Evolutionary conservation across 2,329 filamentous ascomycete genomes (phyloP).

Genomic region (Diaporthe sp.): DNA sequence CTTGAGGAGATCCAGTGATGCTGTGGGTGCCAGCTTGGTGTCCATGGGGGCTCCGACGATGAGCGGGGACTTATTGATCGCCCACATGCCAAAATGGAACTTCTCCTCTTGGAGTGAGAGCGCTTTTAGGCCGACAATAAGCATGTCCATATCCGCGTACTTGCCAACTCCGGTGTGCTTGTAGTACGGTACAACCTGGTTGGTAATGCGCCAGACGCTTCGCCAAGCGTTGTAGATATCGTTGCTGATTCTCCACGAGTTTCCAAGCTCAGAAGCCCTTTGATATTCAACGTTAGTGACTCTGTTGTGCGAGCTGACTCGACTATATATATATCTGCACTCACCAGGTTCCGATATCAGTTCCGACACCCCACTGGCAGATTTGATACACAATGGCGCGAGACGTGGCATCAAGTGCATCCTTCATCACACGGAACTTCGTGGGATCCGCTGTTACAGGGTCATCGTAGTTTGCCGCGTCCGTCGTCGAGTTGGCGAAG

Average conservation of each 20-base stretch:
- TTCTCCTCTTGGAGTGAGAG: slow-evolving; percentile 58
- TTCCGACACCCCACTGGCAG: slow-evolving; percentile 64
- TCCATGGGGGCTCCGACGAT: slow-evolving; percentile 58
- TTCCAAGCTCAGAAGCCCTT: slow-evolving; percentile 55
- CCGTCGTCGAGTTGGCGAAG: slow-evolving; percentile 53
- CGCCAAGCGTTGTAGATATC: slow-evolving; percentile 64
- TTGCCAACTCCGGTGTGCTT: slow-evolving; percentile 56
- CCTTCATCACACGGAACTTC: slow-evolving; percentile 59
- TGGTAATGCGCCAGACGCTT: slow-evolving; percentile 61
- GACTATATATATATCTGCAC: too few species aligned
- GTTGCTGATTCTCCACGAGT: slow-evolving; percentile 63
- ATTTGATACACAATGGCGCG: slow-evolving; percentile 59
- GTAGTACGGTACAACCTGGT: slow-evolving; percentile 60
- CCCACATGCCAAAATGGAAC: slow-evolving; percentile 64
- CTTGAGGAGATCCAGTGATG: slow-evolving; percentile 54
- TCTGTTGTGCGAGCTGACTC: neutral
- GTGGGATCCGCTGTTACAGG: slow-evolving; percentile 50
- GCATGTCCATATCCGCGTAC: slow-evolving; percentile 64
- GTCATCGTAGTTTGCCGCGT: slow-evolving; percentile 54
- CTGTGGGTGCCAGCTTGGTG: slow-evolving; percentile 46
- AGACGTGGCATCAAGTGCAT: slow-evolving; percentile 50
- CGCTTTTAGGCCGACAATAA: slow-evolving; percentile 58
- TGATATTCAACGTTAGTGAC: rapidly evolving
- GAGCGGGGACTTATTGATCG: slow-evolving; percentile 61
- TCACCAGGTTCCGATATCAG: slow-evolving; percentile 57